Percentiles rank a stretch among this genome's conserved stretches.
Evolutionary conservation across 306 rosid genomes (phyloP).

Genomic region (Spatholobus suberectus): DNA sequence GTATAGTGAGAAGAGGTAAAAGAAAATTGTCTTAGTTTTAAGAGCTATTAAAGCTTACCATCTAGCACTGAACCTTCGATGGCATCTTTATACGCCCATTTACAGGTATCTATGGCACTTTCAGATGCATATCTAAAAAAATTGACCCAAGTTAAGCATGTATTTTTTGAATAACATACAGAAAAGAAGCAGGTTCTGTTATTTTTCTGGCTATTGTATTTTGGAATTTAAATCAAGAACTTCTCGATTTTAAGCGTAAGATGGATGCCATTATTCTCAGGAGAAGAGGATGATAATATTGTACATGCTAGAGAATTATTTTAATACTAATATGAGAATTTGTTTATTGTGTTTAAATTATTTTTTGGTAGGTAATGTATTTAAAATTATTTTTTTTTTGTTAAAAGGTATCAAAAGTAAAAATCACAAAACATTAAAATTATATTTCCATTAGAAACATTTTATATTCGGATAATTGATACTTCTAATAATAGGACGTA

Average conservation of each 20-base stretch:
- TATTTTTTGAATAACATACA: background rate
- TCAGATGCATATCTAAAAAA: slow-evolving; percentile 80
- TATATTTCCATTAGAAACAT: background rate
- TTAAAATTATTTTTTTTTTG: no score
- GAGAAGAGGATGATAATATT: background rate
- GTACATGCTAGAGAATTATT: background rate
- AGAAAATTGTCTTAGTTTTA: background rate
- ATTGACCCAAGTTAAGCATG: background rate
- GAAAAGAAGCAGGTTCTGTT: background rate
- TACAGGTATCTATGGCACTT: slow-evolving; percentile 72
- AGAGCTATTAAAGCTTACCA: slow-evolving; percentile 47
- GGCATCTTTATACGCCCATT: slow-evolving; percentile 80
- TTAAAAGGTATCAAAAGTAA: background rate
- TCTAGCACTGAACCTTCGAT: slow-evolving; percentile 59
- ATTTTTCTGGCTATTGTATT: background rate
- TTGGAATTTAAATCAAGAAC: background rate
- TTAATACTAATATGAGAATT: background rate
- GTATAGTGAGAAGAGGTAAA: background rate
- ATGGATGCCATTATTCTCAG: background rate
- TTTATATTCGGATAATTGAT: background rate
- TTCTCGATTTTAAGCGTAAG: background rate
- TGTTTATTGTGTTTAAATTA: no score
- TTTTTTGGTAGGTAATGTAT: no score
- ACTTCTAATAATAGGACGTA: slow-evolving; percentile 32
- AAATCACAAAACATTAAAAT: background rate